phyloP scores from a whole-genome alignment of 257 asterid genomes.

The Solanum dulcamara region DNA sequence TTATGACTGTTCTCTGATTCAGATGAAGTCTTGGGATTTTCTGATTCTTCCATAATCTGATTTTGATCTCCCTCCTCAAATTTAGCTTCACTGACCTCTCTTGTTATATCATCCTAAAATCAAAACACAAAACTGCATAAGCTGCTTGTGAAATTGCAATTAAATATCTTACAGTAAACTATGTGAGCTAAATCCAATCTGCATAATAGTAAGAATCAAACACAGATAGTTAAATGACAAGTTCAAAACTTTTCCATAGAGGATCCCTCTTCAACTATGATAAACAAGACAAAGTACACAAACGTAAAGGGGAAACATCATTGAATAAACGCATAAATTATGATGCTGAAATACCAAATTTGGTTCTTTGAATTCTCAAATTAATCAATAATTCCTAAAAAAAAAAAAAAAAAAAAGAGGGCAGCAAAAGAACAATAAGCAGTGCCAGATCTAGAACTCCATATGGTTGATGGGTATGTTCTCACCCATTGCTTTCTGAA shows the following conservation, averaged over 20 bases:
- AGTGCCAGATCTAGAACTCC: background rate
- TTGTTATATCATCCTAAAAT: slow-evolving; percentile 30
- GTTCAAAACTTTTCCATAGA: background rate
- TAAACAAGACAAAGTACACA: background rate
- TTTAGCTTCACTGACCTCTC: slow-evolving; percentile 13
- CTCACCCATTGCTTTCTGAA: background rate
- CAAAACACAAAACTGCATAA: background rate
- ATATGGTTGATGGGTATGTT: background rate
- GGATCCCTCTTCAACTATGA: background rate
- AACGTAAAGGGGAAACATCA: background rate
- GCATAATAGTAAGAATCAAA: background rate
- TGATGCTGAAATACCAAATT: background rate
- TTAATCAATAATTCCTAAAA: background rate
- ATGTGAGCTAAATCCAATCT: background rate
- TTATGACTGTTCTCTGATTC: slow-evolving; percentile 20
- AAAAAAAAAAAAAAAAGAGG: too few species aligned
- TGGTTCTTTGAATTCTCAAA: background rate
- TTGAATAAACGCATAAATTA: background rate
- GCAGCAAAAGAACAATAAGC: background rate
- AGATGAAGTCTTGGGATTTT: slow-evolving; percentile 1
- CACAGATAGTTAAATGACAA: background rate
- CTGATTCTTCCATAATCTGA: slow-evolving; percentile 19
- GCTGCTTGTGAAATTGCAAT: background rate
- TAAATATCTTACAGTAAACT: background rate
- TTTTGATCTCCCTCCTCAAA: slow-evolving; percentile 14